Evolutionary conservation across 2,329 filamentous ascomycete genomes (phyloP), one percentile per base, ranked within the genome.

Genomic region (Arthroderma sp.): DNA sequence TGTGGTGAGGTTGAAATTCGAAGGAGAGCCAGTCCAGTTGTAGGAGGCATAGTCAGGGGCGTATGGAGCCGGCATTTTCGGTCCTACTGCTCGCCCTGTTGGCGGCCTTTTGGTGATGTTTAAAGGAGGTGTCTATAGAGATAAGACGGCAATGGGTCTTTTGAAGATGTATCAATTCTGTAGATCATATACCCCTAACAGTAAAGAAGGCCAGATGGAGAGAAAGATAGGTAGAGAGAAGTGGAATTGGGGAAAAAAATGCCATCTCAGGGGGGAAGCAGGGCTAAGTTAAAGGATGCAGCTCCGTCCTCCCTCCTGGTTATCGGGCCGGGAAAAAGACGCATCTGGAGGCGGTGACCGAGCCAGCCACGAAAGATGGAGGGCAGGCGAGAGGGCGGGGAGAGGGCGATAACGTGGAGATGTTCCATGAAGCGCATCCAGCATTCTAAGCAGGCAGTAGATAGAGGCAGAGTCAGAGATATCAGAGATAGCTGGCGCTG

Each of bases 1-100:
- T 53, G 81, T 81, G 9, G 72, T 58, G 6, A 71, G 63, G 8
- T 65, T 62, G 59, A 70, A 76, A 62, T 77, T 68, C 31, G 74
- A 63, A 19, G 74, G 74, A 51, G 73, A 71, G 39, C 74, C 74
- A 9, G 72, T 71, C 74, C 74, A 77, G 67, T 76, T 74, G 68
- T 76, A 77, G 21, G 74, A 76, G 21, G 74, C 74, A 66, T 76
- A 77, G 52, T 73, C 67, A 21, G 74, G 74, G 56, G 64, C 51
- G 6, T 38, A 54, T 8, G 51, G 19, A 39, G 33, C 51, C 33
- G 51, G 31, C 51, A 54, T 54, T 17, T 23, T 54, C 21, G 19
- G 51, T 39, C 31, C 51, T 37, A 21, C 51, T 15, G 19, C 28
- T 54, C 23, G 6, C 51, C 47, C 25, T 51, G 23, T 23, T 6